Evolutionary conservation across 2,329 filamentous ascomycete genomes (phyloP), one percentile per base, ranked within the genome.

Genomic region (Sphaerulina vaccinii): DNA sequence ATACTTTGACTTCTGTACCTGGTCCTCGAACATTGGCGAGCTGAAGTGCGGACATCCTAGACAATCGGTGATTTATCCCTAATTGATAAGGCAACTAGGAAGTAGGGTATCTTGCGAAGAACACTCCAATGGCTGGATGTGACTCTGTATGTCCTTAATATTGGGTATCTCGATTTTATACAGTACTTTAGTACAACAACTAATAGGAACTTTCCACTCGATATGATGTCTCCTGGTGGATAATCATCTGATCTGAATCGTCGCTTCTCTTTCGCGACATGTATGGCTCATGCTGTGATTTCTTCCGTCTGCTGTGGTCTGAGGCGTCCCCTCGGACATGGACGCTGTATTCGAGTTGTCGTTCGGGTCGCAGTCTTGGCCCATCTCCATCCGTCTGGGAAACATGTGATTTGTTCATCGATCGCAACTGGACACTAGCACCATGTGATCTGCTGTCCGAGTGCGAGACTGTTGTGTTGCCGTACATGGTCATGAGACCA

Each of bases 401-500:
- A 9, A 43, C 24, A 9, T 50, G 48, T 5, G 50, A 49, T 35
- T 56, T 54, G 40, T 50, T 56, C 38, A 59, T 44, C 10, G 54
- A 59, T 29, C 49, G 48, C 7, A 59, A 49, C 18, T 51, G 56
- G 19, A 57, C 41, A 39, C 54, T 57, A 8, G 49, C 41, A n/a
- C 33, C 44, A 2, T 51, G 53, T 6, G 50, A 56, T 41, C 47
- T 18, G 4, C 29, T 39, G 11, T 43, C 40, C 9, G 54, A 56
- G 33, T 49, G 46, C 3, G 40, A 40, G 37, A 44, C 44, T 1
- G 49, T 60, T 5, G 58, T 60, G 27, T 60, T 60, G 38, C 58
- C 58, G 54, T 61, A 61, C 56, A 59, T 59, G 7, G 56, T 59
- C 50, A 58, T 48, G 7, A 61, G 38, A 15, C 57, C 53, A 23